Base-by-base conservation (phyloP, 2,329 filamentous ascomycete species). In the Fusarium succisae region DNA sequence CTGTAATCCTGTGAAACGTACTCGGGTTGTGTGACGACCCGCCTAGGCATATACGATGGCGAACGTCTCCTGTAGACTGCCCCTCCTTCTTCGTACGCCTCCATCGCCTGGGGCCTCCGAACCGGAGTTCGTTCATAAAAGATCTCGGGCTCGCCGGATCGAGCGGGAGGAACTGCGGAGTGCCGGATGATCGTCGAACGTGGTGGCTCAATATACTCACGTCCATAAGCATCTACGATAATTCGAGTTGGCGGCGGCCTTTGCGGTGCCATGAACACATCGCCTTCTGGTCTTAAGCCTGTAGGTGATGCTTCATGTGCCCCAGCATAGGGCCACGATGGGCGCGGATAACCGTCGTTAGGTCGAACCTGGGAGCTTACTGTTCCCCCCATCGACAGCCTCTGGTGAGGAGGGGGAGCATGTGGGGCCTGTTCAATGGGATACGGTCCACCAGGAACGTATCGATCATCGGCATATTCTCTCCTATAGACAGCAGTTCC, bases 191-290 rank as follows among this genome's bases (percentile, higher is more conserved):
- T 78, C 24, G 85, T 75, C 30, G 81, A 75, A 54, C 85, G 86
- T 15, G 83, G 77, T 32, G 90, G 88, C 76, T 91, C 89, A 68
- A 88, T 81, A 83, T 95, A 98, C 80, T 94, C 91, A 80, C 94
- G 93, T 45, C 95, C 95, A 81, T 91, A 94, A 70, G 93, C 91
- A 82, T 98, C 95, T 62, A 97, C 87, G 39, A 97, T 87, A 72
- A 98, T 92, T 70, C 92, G 90, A 63, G 91, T 86, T 51, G 89
- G 84, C 24, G 89, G 87, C 12, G 89, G 86, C 56, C 86, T 81
- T 76, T 85, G 86, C 53, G 86, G 86, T 5, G 83, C 83, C 83
- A 89, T 86, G n/a, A 85, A 84, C 38, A 87, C 84, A 72, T 88
- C 87, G 54, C 80, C 80, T 62, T 87, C 84, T 28, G 88, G 85